These are phyloP conservation scores for Candida sp. DNA, from an alignment of 1,139 yeast species.

Conservation along the genomic window DNA sequence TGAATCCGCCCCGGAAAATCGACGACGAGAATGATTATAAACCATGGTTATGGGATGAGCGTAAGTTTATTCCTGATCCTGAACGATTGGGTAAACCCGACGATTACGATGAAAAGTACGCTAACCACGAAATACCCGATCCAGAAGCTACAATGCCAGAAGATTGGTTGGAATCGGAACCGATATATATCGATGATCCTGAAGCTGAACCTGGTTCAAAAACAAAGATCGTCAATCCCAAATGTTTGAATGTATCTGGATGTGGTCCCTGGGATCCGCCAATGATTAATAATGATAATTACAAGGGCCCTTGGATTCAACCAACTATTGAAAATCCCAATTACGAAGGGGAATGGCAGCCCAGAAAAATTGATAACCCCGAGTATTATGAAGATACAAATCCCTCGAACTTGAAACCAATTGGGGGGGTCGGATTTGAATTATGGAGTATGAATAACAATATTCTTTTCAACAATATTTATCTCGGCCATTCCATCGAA, in stretches of 20 bases:
- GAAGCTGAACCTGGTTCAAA: constrained; percentile 71
- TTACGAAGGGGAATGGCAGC: constrained; percentile 79
- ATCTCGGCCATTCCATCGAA: constrained; percentile 73
- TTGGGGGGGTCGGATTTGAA: constrained; percentile 85
- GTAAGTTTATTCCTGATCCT: constrained; percentile 63
- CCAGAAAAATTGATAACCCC: constrained; percentile 66
- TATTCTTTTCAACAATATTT: constrained; percentile 77
- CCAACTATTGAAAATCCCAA: constrained; percentile 69
- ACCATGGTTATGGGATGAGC: constrained; percentile 83
- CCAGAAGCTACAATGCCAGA: constrained; percentile 66
- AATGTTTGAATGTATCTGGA: constrained; percentile 56
- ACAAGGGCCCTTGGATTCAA: constrained; percentile 75
- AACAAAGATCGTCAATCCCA: constrained; percentile 69
- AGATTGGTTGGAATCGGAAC: constrained; percentile 72
- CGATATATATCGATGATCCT: constrained; percentile 62
- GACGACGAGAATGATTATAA: constrained; percentile 59
- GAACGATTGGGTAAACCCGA: constrained; percentile 58
- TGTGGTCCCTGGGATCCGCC: constrained; percentile 73
- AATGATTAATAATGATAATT: constrained; percentile 60
- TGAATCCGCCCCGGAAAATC: constrained; percentile 62
- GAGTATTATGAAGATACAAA: constrained; percentile 53
- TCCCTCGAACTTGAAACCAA: constrained; percentile 62
- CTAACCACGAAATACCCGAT: constrained; percentile 58
- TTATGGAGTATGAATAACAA: constrained; percentile 84
- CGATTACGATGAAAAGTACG: constrained; percentile 73